A percentile compares a stretch with the other conserved stretches of the same genome.
These are phyloP conservation scores for Orobanche coerulescens DNA, from an alignment of 257 asterid species.

Conservation along the genomic window DNA sequence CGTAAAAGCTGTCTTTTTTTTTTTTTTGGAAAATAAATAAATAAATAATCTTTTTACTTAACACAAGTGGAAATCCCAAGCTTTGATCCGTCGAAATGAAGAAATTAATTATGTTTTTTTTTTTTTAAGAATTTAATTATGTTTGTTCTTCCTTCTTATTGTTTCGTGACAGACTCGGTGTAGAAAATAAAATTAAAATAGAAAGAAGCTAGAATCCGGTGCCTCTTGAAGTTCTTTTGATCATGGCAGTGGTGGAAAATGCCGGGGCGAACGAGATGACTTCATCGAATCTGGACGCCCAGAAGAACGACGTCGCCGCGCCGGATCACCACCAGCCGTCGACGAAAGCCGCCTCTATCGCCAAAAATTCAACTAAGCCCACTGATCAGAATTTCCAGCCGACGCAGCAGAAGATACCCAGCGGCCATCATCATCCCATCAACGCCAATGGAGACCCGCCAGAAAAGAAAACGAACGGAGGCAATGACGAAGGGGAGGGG, in stretches of 20 bases:
- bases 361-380: conserved; percentile 42
- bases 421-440: conserved; percentile 33
- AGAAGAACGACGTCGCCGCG: conserved; percentile 36
- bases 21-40: too few species aligned
- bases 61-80: background rate
- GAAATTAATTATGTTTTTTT: conserved; percentile 13
- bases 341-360: conserved; percentile 25
- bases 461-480: conserved; percentile 30
- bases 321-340: conserved; percentile 33
- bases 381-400: conserved; percentile 36
- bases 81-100: conserved; percentile 32
- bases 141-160: conserved; percentile 6
- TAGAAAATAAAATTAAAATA: background rate
- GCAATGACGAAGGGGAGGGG: conserved; percentile 45
- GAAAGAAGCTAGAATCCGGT: conserved; percentile 5
- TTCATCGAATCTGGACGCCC: conserved; percentile 46
- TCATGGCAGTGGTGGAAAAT: conserved; percentile 92
- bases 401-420: conserved; percentile 32
- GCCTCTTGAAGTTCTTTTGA: conserved; percentile 25
- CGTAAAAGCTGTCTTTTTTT: background rate
- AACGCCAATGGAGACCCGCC: conserved; percentile 26
- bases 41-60: background rate
- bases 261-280: conserved; percentile 40
- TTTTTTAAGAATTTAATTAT: conserved; percentile 1
- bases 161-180: conserved; percentile 24